Evolutionary conservation across 2,329 filamentous ascomycete species (phyloP).

Genomic region (Amauroascus verrucosus): DNA sequence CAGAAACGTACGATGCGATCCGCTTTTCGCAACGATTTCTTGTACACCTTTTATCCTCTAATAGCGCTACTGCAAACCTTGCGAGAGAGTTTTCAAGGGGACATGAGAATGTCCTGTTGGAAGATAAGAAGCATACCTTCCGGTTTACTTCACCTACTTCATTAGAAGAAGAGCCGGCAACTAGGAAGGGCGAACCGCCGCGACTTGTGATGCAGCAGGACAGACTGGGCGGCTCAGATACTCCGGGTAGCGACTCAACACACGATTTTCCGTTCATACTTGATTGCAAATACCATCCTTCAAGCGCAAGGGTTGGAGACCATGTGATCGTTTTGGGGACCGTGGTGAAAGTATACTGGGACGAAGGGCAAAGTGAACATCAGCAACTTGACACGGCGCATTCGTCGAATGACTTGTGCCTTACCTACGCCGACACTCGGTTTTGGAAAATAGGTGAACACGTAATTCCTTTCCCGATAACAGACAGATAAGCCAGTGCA

Average conservation of each 20-base stretch:
- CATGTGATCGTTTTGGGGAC: constrained; percentile 34
- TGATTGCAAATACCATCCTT: constrained; percentile 30
- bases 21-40: constrained; percentile 37
- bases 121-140: constrained; percentile 13
- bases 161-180: constrained; percentile 1
- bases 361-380: constrained; percentile 2
- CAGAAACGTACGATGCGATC: constrained; percentile 47
- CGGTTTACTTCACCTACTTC: constrained; percentile 12
- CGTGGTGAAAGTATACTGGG: constrained; percentile 25
- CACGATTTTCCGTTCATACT: constrained; percentile 33
- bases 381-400: constrained; percentile 2
- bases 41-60: constrained; percentile 42
- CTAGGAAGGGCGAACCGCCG: constrained; percentile 15
- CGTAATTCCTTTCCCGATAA: constrained; percentile 17
- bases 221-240: background rate
- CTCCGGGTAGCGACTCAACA: background rate
- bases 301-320: constrained; percentile 31
- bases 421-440: constrained; percentile 35
- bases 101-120: constrained; percentile 28
- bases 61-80: constrained; percentile 25
- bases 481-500: background rate
- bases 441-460: constrained; percentile 35
- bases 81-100: constrained; percentile 34
- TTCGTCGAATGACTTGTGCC: constrained; percentile 23
- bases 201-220: constrained; percentile 10